Conservation (phyloP, 1,284 basidiomycete species). For the Ganoderma lingzhi region DNA sequence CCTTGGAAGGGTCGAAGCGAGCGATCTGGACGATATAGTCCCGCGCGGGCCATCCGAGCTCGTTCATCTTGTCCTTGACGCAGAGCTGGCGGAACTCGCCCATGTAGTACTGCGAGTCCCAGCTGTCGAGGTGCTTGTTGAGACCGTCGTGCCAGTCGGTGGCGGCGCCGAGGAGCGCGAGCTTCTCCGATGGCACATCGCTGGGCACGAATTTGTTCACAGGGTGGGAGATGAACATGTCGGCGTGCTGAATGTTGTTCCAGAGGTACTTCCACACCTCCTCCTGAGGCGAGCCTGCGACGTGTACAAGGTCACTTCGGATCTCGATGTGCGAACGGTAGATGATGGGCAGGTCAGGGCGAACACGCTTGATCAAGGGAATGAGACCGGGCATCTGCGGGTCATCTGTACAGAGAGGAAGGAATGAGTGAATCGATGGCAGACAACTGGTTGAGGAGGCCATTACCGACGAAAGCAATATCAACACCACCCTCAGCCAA, state of each 20-base stretch:
- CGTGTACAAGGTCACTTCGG: slow-evolving; percentile 79
- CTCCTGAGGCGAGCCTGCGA: slow-evolving; percentile 80
- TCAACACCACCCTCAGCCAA: slow-evolving; percentile 83
- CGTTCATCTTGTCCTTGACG: slow-evolving; percentile 62
- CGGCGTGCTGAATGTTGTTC: slow-evolving; percentile 86
- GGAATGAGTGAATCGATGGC: not conserved
- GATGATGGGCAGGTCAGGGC: slow-evolving; percentile 81
- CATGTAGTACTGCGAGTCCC: slow-evolving; percentile 86
- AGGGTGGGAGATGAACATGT: slow-evolving; percentile 91
- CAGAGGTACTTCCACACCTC: slow-evolving; percentile 92
- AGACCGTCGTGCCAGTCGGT: slow-evolving; percentile 90
- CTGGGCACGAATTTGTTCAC: slow-evolving; percentile 90
- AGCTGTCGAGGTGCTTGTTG: slow-evolving; percentile 81
- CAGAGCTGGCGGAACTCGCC: slow-evolving; percentile 82
- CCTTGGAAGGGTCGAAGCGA: slow-evolving; percentile 81
- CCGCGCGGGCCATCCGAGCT: slow-evolving; percentile 80
- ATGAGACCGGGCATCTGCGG: slow-evolving; percentile 90
- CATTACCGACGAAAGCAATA: slow-evolving; percentile 81
- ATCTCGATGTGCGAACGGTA: slow-evolving; percentile 94
- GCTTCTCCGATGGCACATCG: slow-evolving; percentile 76
- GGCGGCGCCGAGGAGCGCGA: slow-evolving; percentile 78
- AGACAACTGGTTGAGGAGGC: not conserved
- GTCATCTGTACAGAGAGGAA: slow-evolving; percentile 59
- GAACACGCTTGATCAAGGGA: slow-evolving; percentile 83
- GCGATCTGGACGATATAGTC: slow-evolving; percentile 88